These are phyloP conservation scores for Fermentozyma sake DNA, from an alignment of 1,139 yeast genomes.

Conservation along the genomic window DNA sequence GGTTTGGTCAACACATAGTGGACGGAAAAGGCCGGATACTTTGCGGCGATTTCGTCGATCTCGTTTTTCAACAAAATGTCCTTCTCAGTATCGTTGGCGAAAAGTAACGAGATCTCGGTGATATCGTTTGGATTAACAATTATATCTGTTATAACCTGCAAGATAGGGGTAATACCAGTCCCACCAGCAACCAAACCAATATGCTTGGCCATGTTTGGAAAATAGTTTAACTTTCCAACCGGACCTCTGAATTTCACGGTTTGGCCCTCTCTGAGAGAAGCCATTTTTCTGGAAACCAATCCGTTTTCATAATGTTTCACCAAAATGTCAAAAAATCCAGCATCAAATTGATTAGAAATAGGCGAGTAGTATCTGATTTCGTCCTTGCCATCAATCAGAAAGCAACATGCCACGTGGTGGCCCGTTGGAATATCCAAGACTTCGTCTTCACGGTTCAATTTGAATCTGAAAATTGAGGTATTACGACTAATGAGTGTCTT, in stretches of 20 bases:
- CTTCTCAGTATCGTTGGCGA: slow-evolving; percentile 68
- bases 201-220: slow-evolving; percentile 54
- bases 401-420: slow-evolving; percentile 64
- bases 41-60: slow-evolving; percentile 59
- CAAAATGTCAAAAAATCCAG: slow-evolving; percentile 69
- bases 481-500: slow-evolving; percentile 66
- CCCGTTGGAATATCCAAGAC: slow-evolving; percentile 67
- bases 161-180: slow-evolving; percentile 74
- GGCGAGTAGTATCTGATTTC: slow-evolving; percentile 72
- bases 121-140: slow-evolving; percentile 64
- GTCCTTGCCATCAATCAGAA: slow-evolving; percentile 53
- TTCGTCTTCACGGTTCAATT: slow-evolving; percentile 56
- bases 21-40: slow-evolving; percentile 58
- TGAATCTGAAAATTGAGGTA: slow-evolving; percentile 70
- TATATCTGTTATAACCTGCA: slow-evolving; percentile 61
- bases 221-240: slow-evolving; percentile 64
- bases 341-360: slow-evolving; percentile 62
- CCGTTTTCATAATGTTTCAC: slow-evolving; percentile 73
- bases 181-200: slow-evolving; percentile 79
- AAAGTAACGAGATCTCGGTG: slow-evolving; percentile 57
- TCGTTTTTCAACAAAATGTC: slow-evolving; percentile 69
- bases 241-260: slow-evolving; percentile 72
- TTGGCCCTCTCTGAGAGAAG: slow-evolving; percentile 58
- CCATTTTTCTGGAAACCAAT: slow-evolving; percentile 60
- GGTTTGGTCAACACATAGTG: slow-evolving; percentile 41